Percentiles rank a stretch among this genome's conserved stretches.
phyloP scores from a whole-genome alignment of 768 basidiomycete species.

The Austroboletus eburneus region DNA sequence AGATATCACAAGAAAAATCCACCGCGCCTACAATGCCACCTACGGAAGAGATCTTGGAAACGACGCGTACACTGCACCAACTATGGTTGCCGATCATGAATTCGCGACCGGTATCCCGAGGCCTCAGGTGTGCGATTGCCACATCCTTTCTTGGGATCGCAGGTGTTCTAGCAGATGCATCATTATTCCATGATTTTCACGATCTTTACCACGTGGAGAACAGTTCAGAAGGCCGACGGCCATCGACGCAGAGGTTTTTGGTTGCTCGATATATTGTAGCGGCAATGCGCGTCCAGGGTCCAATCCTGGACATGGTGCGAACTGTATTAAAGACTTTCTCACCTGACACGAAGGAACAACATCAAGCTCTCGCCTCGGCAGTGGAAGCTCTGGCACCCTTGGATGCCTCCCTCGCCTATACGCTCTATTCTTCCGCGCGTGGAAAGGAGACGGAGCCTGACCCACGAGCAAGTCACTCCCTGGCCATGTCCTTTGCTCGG shows the following conservation, averaged over 20 bases:
- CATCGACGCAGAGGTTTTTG: conserved; percentile 8
- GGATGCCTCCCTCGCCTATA: conserved; percentile 31
- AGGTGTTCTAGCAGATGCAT: conserved; percentile 33
- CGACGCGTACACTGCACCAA: conserved; percentile 37
- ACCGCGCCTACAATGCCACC: conserved; percentile 1
- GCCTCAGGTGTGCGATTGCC: conserved; percentile 28
- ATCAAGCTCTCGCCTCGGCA: conserved; percentile 22
- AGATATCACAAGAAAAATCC: conserved; percentile 12
- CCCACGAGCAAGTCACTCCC: conserved; percentile 15
- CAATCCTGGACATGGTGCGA: conserved; percentile 30
- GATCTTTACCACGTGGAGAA: conserved; percentile 27
- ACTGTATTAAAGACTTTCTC: conserved; percentile 24
- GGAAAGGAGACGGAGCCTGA: conserved; percentile 22
- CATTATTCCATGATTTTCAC: conserved; percentile 36
- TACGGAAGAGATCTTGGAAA: conserved; percentile 18
- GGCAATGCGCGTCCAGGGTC: conserved; percentile 26
- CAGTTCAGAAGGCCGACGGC: conserved; percentile 14
- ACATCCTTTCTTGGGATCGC: conserved; percentile 46
- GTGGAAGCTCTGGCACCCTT: conserved; percentile 20
- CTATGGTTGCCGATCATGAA: conserved; percentile 33
- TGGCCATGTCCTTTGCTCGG: conserved; percentile 31
- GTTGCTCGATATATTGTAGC: conserved; percentile 24
- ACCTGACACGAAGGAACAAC: conserved; percentile 22
- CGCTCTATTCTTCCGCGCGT: conserved; percentile 33
- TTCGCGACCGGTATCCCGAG: conserved; percentile 31